Conservation (phyloP, 2,329 filamentous ascomycete species). For the Trichoderma atrobrunneum region DNA sequence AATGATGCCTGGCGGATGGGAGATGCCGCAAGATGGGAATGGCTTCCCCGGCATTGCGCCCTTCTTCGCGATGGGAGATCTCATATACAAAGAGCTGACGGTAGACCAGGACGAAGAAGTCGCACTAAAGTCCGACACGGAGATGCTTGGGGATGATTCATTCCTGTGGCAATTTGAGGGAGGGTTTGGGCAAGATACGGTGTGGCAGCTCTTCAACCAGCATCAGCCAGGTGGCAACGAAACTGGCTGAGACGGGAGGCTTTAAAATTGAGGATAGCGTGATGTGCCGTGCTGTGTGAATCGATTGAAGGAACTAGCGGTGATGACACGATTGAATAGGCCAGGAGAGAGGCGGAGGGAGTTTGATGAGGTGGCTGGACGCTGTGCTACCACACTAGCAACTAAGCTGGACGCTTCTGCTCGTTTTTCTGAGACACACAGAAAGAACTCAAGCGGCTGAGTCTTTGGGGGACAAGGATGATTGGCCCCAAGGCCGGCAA, state of each 20-base stretch:
- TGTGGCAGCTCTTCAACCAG: slow-evolving; percentile 56
- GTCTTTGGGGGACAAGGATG: not conserved
- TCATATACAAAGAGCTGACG: slow-evolving; percentile 55
- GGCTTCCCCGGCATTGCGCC: slow-evolving; percentile 52
- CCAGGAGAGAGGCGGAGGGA: not conserved
- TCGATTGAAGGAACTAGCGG: not conserved
- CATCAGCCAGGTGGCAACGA: slow-evolving; percentile 35
- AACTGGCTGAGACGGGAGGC: not conserved
- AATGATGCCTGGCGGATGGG: slow-evolving; percentile 34
- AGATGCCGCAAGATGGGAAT: slow-evolving; percentile 41
- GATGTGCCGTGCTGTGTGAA: not conserved
- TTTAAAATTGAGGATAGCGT: not conserved
- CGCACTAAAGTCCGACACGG: slow-evolving; percentile 22
- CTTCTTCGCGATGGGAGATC: slow-evolving; percentile 55
- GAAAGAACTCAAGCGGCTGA: not conserved
- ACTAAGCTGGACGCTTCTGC: not conserved
- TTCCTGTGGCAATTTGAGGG: slow-evolving; percentile 52
- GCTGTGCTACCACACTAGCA: not conserved
- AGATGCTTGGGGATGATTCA: slow-evolving; percentile 17
- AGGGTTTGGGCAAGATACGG: slow-evolving; percentile 52
- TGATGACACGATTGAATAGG: not conserved
- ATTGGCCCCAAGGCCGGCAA: not conserved
- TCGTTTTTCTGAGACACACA: not conserved
- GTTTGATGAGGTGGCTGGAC: not conserved
- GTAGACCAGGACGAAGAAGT: slow-evolving; percentile 37